A percentile compares a stretch with the other conserved stretches of the same genome.
These are phyloP conservation scores for Magnolia officinalis DNA, from an alignment of 164 flowering plant genomes.

Conservation along the genomic window DNA sequence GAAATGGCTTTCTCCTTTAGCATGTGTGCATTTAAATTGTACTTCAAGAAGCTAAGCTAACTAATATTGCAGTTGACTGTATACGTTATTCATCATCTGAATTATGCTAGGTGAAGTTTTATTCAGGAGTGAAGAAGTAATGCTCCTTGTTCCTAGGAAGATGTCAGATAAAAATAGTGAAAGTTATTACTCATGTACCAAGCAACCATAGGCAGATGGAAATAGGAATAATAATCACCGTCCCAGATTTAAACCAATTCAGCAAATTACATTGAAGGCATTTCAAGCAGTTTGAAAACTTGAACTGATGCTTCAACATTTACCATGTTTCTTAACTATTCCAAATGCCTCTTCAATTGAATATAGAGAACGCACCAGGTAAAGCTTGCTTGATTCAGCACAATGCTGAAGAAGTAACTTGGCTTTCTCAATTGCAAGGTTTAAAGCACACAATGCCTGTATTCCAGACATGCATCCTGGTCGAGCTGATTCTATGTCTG, in stretches of 20 bases:
- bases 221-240: neutral
- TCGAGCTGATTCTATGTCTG: constrained; percentile 46
- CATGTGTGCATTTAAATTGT: neutral
- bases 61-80: neutral
- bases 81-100: neutral
- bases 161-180: neutral
- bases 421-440: constrained; percentile 41
- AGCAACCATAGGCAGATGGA: neutral
- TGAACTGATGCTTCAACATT: neutral
- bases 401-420: constrained; percentile 52
- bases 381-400: constrained; percentile 58
- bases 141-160: no score
- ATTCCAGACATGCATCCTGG: constrained; percentile 49
- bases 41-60: neutral
- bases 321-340: neutral
- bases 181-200: neutral
- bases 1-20: no score
- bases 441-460: constrained; percentile 45
- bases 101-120: neutral
- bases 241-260: neutral
- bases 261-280: neutral
- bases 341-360: neutral
- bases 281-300: neutral
- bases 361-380: constrained; percentile 40
- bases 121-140: no score